Evolutionary conservation across 352 stramenopile species (phyloP), one percentile per base, ranked within the genome.

Genomic region (Phytopythium boreale): DNA sequence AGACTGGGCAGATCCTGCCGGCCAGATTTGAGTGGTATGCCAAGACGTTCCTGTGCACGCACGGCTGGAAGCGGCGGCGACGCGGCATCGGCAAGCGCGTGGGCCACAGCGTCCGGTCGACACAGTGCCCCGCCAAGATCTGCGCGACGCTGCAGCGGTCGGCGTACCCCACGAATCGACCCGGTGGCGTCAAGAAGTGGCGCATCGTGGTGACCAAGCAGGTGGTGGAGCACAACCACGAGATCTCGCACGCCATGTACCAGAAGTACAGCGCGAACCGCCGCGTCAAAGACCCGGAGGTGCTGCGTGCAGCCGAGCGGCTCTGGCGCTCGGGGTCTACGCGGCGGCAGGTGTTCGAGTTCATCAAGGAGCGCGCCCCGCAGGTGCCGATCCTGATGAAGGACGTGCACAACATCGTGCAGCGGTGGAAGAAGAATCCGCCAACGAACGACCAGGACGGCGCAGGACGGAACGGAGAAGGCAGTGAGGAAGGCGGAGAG

Each of bases 11-110:
- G 51, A 61, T 90, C 7, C 72, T 90, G 14, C 84, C 84, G 4
- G 68, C 80, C 15, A 68, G 66, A 17, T 90, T 77, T 34, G 74
- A 89, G 56, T 93, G 82, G 82, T 93, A 93, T 58, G 89, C 82
- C 11, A 93, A 93, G 66, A 93, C 84, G 2, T 91, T 88, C 44
- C 62, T 93, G 26, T 93, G 84, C 55, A 93, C 84, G 4, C 82
- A 93, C 56, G 84, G 84, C 1, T 91, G 82, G 84, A 91, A 93
- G 53, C 75, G 81, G 55, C 78, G 84, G 10, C 84, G 82, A 43
- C 80, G 84, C 20, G 84, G 84, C 29, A 85, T 75, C 56, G 84
- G 84, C 1, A 83, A 93, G 52, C 84, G 84, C 12, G 69, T 90
- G 49, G 87, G 84, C 50, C 84, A 93, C 69, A 88, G 68, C 26